Evolutionary conservation across 306 rosid genomes (phyloP).

Genomic region (Oemleria cerasiformis): DNA sequence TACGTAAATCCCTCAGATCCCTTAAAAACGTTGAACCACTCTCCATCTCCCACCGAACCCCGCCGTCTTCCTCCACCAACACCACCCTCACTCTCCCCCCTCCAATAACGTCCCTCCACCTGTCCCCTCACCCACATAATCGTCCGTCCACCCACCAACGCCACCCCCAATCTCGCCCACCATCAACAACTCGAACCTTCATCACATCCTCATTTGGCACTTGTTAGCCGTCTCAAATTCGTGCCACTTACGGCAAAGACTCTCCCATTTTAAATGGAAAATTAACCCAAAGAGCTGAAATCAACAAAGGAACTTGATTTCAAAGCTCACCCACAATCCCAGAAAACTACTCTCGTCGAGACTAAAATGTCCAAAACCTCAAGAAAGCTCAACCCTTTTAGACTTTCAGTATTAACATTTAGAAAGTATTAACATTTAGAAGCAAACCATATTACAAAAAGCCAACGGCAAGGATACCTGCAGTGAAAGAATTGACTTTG

Average conservation of each 20-base stretch:
- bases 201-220: constrained; percentile 70
- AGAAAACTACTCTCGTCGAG: background rate
- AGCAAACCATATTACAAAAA: background rate
- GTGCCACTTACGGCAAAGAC: background rate
- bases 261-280: background rate
- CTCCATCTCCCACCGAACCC: too few species aligned
- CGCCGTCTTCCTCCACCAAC: too few species aligned
- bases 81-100: too few species aligned
- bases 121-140: too few species aligned
- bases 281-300: background rate
- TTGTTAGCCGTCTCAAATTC: constrained; percentile 9
- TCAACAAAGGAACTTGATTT: background rate
- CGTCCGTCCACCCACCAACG: too few species aligned
- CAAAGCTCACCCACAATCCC: background rate
- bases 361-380: constrained; percentile 3
- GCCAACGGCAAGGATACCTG: constrained; percentile 45
- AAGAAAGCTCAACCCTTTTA: background rate
- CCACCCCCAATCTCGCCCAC: too few species aligned
- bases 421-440: background rate
- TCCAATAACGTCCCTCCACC: too few species aligned
- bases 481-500: too few species aligned
- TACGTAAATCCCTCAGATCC: too few species aligned
- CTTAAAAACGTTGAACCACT: too few species aligned
- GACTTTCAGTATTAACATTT: too few species aligned
- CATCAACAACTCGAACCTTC: too few species aligned